Conservation (phyloP, 345 rosid genomes). For the Sonneratia alba region DNA sequence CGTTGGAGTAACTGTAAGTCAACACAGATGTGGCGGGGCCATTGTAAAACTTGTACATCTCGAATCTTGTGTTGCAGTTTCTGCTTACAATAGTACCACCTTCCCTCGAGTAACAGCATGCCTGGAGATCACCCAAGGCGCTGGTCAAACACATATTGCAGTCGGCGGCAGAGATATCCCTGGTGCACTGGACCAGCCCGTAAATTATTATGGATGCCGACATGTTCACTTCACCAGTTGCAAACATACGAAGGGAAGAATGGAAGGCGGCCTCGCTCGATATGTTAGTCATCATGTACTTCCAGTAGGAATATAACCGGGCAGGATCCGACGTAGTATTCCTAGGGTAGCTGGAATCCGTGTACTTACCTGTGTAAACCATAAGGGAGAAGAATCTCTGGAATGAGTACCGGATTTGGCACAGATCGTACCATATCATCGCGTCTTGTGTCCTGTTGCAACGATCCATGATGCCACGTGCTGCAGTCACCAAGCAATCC, state of each 20-base stretch:
- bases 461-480: conserved; percentile 3
- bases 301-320: conserved; percentile 6
- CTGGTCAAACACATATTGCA: conserved; percentile 16
- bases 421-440: conserved; percentile 25
- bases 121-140: conserved; percentile 18
- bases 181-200: conserved; percentile 31
- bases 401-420: conserved; percentile 30
- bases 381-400: neutral
- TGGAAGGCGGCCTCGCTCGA: conserved; percentile 11
- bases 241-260: conserved; percentile 19
- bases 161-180: conserved; percentile 13
- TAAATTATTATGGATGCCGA: conserved; percentile 11
- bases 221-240: conserved; percentile 13
- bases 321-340: conserved; percentile 12
- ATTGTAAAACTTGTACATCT: conserved; percentile 22
- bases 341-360: conserved; percentile 7
- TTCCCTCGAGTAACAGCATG: conserved; percentile 9
- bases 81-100: conserved; percentile 27
- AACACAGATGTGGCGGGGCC: conserved; percentile 11
- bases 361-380: conserved; percentile 24
- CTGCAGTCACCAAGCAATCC: conserved; percentile 21
- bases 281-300: conserved; percentile 15
- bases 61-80: conserved; percentile 28
- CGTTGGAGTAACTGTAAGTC: conserved; percentile 9
- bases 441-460: conserved; percentile 15